Base-by-base conservation (phyloP, 345 rosid species). In the Eutrema heterophyllum region DNA sequence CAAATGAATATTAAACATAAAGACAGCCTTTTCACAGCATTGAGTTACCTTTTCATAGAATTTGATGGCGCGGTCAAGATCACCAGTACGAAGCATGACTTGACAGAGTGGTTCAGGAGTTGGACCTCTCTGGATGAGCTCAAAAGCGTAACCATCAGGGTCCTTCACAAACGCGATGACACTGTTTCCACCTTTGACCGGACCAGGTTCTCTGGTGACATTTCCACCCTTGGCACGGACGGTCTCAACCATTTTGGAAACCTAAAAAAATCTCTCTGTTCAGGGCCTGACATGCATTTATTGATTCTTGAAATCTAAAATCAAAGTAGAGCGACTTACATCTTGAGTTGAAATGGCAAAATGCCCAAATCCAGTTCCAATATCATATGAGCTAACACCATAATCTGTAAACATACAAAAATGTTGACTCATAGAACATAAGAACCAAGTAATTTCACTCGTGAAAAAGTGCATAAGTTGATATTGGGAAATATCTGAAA, bases 21-120 rank as follows among this genome's bases (percentile, higher is more conserved):
- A 39, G 32, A 39, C 7, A 55, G 24, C 36, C 12, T 30, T 56
- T 45, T 14, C 7, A 32, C 18, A 2, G 44, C 49, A 32, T n/a
- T 4, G 43, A 45, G 49, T 9, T 81, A 92, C 99, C 92, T 90
- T 95, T 76, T 92, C 99, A 75, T 95, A 92, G 77, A 95, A 92
- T 73, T 90, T 86, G 83, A 89, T 85, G 45, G 97, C 74, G 6
- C 96, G 89, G 29, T 85, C 92, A 21, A 92, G 80, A 75, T 95
- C 96, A 67, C 99, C 97, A 38, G 86, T 92, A 67, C 97, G 97
- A 67, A 95, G 92, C 97, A 92, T 95, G 14, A 95, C 87, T 87
- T 95, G 97, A 74, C 97, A 95, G 24, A 95, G 83, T 39, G 99
- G 99, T 72, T 92, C 92, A 63, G 96, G 97, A 44, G 97, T 92